Evolutionary conservation across 2,329 filamentous ascomycete genomes (phyloP), one percentile per base, ranked within the genome.

Genomic region (Penicillium sp.): DNA sequence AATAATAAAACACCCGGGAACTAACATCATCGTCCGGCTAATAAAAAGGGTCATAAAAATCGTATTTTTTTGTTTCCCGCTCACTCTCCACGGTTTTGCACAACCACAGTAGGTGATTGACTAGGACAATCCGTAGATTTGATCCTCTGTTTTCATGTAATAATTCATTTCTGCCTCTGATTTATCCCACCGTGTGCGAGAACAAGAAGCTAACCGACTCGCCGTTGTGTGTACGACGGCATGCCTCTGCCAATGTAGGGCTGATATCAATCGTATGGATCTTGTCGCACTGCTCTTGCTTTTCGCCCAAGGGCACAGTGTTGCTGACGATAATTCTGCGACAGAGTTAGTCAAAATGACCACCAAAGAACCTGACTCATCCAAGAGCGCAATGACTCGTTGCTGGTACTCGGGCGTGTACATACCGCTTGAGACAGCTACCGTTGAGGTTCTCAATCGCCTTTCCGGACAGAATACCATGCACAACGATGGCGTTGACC

Each of bases 401-500:
- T 8, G 13, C 9, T 10, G 18, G 5, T 18, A 44, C 16, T 20
- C 16, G 18, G 18, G 11, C 1, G 32, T 56, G 22, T 29, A 56
- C 53, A 46, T 56, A 56, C 53, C 53, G 53, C 48, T 56, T 86
- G 63, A 96, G 78, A 71, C 85, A 83, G 68, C 89, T 91, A 63
- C 83, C 83, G 75, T 96, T 96, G 68, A 96, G 74, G 68, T 87
- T 92, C 67, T 95, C 88, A 56, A 95, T 93, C 42, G 92, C 92
- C 64, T 89, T 90, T 49, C 92, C 92, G 61, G 88, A 92, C 50
- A 97, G 79, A 57, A 97, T 96, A 35, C 92, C 92, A 71, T 97
- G 93, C 1, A 93, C 97, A 56, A 97, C 94, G 63, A 97, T 95
- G 24, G 94, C 94, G 61, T 96, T 90, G 37, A 96, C 92, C 70